Evolutionary conservation across 2,329 filamentous ascomycete species (phyloP), one percentile per base, ranked within the genome.

Genomic region (Talaromyces rugulosus): DNA sequence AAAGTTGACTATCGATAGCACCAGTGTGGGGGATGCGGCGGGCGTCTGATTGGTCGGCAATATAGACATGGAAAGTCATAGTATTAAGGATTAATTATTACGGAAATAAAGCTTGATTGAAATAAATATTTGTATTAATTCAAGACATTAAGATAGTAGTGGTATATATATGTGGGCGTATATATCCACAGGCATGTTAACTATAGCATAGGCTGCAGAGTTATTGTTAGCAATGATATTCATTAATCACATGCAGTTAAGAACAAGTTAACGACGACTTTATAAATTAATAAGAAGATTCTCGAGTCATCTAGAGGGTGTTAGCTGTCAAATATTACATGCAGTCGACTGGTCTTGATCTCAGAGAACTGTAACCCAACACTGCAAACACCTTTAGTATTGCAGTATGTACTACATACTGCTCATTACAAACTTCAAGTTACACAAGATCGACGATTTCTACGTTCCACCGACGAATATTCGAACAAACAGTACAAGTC

Each of bases 1-100:
- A 34, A 53, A 62, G 64, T 67, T 47, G 44, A 47, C 44, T 68
- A 68, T 68, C 66, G 66, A 68, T 53, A 53, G 50, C 23, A 31
- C n/a, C 4, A 31, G 50, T 30, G 50, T 53, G 50, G 50, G 50
- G 50, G 50, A 53, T 53, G 50, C 50, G 50, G 50, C 50, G 50
- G 50, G 28, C 50, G 14, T 53, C 16, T 53, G 50, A 53, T 53
- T 53, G 50, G 50, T 51, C 12, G 50, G 3, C 18, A 28, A 28
- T 28, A 16, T 14, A 16, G 34, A 6, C 12, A 36, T 36, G 34
- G 34, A 12, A 36, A 36, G 14, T 36, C 34, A 36, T 36, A 23
- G 23, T 23, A 12, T 36, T 36, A 16, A 16, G 5, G 14, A 40
- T 40, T 40, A 40, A n/a, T n/a, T n/a, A 40, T 6, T n/a, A 5